Conservation (phyloP, 2,329 filamentous ascomycete genomes). For the Penicillium griseofulvum region DNA sequence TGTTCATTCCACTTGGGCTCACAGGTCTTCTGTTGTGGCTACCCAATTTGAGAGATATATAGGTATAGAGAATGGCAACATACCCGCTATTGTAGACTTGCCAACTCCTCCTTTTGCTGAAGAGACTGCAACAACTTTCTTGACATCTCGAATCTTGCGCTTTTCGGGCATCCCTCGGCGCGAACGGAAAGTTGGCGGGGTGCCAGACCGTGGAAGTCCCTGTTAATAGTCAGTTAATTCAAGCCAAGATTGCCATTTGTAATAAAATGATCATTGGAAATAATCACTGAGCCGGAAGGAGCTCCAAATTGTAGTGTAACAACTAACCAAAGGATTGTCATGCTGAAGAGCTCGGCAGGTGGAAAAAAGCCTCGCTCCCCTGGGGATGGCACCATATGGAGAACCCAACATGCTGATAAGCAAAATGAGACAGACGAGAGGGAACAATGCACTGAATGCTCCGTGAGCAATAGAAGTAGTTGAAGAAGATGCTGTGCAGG, state of each 20-base stretch:
- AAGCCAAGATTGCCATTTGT: not conserved
- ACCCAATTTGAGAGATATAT: not conserved
- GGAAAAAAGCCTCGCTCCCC: slow-evolving; percentile 55
- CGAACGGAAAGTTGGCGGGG: slow-evolving; percentile 64
- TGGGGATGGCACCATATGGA: slow-evolving; percentile 1
- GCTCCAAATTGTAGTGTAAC: not conserved
- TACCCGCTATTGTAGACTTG: slow-evolving; percentile 88
- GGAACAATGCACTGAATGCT: not conserved
- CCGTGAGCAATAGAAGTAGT: not conserved
- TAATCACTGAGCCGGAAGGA: not conserved
- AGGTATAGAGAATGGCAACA: slow-evolving; percentile 16
- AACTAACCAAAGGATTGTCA: slow-evolving; percentile 80
- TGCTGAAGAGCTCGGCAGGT: slow-evolving; percentile 58
- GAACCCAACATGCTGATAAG: not conserved
- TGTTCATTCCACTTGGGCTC: not conserved
- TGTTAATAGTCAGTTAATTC: slow-evolving; percentile 37
- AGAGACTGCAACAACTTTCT: slow-evolving; percentile 92
- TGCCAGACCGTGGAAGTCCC: slow-evolving; percentile 80
- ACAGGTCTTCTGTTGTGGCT: not conserved
- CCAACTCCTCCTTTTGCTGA: slow-evolving; percentile 98
- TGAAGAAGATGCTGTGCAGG: not conserved
- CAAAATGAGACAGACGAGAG: not conserved
- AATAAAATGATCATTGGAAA: not conserved
- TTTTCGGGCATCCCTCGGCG: slow-evolving; percentile 79
- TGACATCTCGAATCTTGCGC: slow-evolving; percentile 76